Evolutionary conservation across 345 rosid species (phyloP).

Genomic region (Cardamine resedifolia): DNA sequence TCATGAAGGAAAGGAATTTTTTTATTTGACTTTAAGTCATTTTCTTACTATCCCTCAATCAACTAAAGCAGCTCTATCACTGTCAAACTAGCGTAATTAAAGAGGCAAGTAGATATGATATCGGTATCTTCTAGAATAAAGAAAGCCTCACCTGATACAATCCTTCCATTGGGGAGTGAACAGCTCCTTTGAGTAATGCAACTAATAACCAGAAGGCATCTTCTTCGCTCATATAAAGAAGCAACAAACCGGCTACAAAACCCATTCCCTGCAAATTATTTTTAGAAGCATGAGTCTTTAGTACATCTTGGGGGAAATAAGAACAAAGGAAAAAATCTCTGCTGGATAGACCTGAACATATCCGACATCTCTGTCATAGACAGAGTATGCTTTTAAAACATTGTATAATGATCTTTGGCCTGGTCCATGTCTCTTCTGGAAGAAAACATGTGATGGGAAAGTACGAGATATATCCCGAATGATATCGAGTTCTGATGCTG

Average conservation of each 20-base stretch:
- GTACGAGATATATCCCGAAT: conserved; percentile 95
- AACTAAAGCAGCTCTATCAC: conserved; percentile 11
- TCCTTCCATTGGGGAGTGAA: conserved; percentile 98
- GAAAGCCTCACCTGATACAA: conserved; percentile 64
- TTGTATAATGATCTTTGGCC: conserved; percentile 96
- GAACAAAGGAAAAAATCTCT: background rate
- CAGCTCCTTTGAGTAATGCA: conserved; percentile 95
- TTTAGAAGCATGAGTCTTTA: conserved; percentile 10
- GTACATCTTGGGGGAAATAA: conserved; percentile 11
- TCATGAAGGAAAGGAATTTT: conserved; percentile 29
- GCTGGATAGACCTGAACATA: conserved; percentile 79
- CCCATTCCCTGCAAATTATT: conserved; percentile 83
- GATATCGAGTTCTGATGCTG: conserved; percentile 89
- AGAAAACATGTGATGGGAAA: conserved; percentile 94
- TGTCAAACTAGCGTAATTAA: conserved; percentile 20
- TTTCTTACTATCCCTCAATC: conserved; percentile 16
- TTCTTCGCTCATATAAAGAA: conserved; percentile 98
- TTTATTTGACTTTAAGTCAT: conserved; percentile 20
- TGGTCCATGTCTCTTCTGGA: conserved; percentile 98
- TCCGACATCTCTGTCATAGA: conserved; percentile 91
- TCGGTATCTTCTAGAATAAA: conserved; percentile 2
- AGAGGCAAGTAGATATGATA: conserved; percentile 31
- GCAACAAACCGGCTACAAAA: conserved; percentile 82
- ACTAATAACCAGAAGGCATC: conserved; percentile 97
- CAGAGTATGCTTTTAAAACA: conserved; percentile 97